Evolutionary conservation across 176 grass and related monocot species (phyloP), one percentile per base, ranked within the genome.

Genomic region (Luzula sylvatica): DNA sequence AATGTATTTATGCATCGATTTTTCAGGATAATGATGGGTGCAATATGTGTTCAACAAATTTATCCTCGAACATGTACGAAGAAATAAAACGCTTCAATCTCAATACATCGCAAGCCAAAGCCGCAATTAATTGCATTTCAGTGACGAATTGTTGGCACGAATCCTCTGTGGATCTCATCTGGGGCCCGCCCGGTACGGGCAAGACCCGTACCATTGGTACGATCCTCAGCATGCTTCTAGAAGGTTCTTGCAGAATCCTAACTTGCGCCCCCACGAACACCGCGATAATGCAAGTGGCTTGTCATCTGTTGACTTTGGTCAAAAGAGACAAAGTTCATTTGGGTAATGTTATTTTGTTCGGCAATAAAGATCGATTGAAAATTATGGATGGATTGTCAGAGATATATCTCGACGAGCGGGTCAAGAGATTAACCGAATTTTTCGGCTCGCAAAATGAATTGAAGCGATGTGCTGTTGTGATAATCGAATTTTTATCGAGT

Each of bases 111-210:
- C 87, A 87, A 15, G 30, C 49, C 42, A 13, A 72, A 61, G 87
- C 82, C 0, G 67, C 86, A 50, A 51, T 51, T 77, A 82, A 43
- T 32, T 76, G 82, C 18, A 23, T 83, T 50, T 83, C 72, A 23
- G 58, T 63, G 47, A 66, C 47, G 58, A 57, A 82, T 19, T 75
- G 73, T 55, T 30, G 18, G 42, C 65, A 73, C 46, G 70, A 50
- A 17, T 70, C 66, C 50, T 94, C 75, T 9, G 58, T 94, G 24
- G 71, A 58, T 12, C 54, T 94, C 60, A 58, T 94, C 63, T 79
- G 82, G 87, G 87, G 82, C 1, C 87, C 87, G 46, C 87, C 82
- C 62, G 87, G 87, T 21, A 94, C 87, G 0, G 82, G 87, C 61
- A 94, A 94, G 76, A 87, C 87, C 26, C 78, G 75, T 75, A 87